phyloP scores from a whole-genome alignment of 2,329 filamentous ascomycete species.

The Curvularia eragrostidis region DNA sequence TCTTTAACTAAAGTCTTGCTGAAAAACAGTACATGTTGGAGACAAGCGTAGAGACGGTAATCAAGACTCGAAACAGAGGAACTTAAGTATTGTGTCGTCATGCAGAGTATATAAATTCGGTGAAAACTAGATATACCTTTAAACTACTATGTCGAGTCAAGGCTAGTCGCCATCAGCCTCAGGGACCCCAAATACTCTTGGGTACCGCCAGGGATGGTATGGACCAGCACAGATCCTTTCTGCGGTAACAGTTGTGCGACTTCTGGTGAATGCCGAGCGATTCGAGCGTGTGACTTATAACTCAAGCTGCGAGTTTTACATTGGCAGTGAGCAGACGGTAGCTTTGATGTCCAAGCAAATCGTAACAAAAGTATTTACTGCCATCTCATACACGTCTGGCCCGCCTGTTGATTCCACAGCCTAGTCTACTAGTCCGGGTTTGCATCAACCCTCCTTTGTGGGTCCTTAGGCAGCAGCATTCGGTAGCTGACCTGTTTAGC shows the following conservation, averaged over 20 bases:
- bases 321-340: background rate
- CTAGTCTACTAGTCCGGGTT: background rate
- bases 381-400: background rate
- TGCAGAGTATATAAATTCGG: background rate
- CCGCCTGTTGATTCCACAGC: background rate
- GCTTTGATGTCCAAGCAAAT: background rate
- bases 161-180: background rate
- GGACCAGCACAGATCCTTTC: background rate
- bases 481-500: background rate
- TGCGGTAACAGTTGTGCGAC: background rate
- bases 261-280: background rate
- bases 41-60: background rate
- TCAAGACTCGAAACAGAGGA: background rate
- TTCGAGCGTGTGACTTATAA: background rate
- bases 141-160: background rate
- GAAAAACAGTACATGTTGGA: background rate
- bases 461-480: slow-evolving; percentile 1
- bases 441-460: background rate
- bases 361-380: background rate
- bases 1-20: background rate
- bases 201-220: background rate
- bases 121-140: background rate
- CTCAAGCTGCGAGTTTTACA: no score
- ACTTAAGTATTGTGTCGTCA: background rate
- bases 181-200: background rate